Base-by-base conservation (phyloP, 495 filamentous ascomycete species). In the Hypoxylon cercidicola region DNA sequence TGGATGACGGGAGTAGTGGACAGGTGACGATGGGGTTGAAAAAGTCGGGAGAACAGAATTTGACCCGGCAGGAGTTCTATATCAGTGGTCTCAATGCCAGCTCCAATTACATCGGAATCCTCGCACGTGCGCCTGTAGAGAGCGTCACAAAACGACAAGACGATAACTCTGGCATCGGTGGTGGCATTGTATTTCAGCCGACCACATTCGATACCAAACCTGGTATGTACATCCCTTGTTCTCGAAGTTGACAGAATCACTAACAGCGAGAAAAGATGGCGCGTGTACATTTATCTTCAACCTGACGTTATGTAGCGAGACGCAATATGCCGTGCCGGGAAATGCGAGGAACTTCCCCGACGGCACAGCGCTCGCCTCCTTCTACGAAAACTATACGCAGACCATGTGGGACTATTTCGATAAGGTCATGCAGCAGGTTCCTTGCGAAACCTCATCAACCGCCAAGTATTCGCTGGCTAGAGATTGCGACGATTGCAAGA, bases 311-410 rank as follows among this genome's bases (percentile, higher is more conserved):
- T 99, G 95, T 79, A 82, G 84, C 51, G 85, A 95, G 59, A 85
- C 94, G 45, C 91, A 93, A 41, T 97, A 97, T 74, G 89, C 96
- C 18, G 95, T 97, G 0, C 95, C 95, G 0, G 85, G 87, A 51
- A 95, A 96, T 68, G 84, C 88, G 3, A 77, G 70, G n/a, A 80
- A 77, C 28, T 84, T 82, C 62, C 69, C 68, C 8, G 79, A 80
- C 53, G 75, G 77, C 48, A 74, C 78, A 2, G 67, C 75, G 8
- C 81, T 95, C 4, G 85, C 80, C 2, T 69, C 77, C 0, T 86
- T 88, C 66, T 97, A 96, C 76, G 91, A 97, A 69, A 69, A 84
- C 21, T 80, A 86, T 55, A 86, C 91, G 1, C 54, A 71, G 4
- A 61, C 53, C 9, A 78, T 85, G 71, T 94, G 89, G 77, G 77